These are phyloP conservation scores for Linnemannia elongata DNA, from an alignment of 192 early-diverging fungal genomes.

Conservation along the genomic window DNA sequence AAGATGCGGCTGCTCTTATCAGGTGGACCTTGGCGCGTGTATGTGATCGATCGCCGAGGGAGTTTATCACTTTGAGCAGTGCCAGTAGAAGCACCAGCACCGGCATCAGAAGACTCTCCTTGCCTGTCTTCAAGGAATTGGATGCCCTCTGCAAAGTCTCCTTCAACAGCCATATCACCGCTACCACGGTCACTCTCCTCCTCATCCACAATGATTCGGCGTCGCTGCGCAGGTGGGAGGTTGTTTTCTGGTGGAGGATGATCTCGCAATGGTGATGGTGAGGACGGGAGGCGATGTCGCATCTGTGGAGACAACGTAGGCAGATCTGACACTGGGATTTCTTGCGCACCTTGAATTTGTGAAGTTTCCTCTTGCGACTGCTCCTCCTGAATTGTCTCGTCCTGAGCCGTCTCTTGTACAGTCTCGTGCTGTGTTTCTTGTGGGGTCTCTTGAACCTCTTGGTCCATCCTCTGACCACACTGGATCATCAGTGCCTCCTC, in stretches of 20 bases:
- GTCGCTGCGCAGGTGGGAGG: conserved; percentile 4
- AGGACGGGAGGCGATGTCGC: neutral
- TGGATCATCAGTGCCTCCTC: neutral
- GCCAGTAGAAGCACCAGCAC: neutral
- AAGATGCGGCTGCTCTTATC: neutral
- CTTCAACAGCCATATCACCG: neutral
- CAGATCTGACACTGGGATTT: neutral
- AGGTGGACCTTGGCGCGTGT: neutral
- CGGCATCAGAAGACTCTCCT: too few relatives aligned
- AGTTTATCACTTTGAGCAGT: neutral
- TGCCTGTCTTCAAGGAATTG: neutral
- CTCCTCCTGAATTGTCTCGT: neutral
- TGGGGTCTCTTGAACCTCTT: neutral
- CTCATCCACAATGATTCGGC: conserved; percentile 31
- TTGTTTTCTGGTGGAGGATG: neutral
- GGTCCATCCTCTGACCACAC: neutral
- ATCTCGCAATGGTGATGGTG: neutral
- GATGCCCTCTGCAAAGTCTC: neutral
- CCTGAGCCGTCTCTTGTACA: neutral
- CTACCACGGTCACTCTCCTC: neutral
- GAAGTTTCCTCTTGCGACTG: neutral
- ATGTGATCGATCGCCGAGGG: neutral
- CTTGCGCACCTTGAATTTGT: neutral
- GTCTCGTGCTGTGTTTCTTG: neutral
- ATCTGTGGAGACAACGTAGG: neutral